Evolutionary conservation across 2,329 filamentous ascomycete species (phyloP).

Genomic region (Microdochium bolleyi): DNA sequence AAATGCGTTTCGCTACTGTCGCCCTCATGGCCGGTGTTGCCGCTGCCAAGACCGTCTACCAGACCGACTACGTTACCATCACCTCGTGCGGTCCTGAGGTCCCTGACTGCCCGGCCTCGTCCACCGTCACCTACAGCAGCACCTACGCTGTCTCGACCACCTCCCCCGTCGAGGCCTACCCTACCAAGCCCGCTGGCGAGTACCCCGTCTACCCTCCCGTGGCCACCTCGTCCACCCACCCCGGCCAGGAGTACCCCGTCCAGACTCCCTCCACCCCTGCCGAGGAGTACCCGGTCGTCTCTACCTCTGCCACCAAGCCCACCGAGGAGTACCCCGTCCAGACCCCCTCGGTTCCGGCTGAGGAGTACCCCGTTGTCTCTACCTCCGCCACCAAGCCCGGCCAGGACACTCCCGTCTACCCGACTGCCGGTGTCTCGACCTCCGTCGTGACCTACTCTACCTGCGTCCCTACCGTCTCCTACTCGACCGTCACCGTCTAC

Average conservation of each 20-base stretch:
- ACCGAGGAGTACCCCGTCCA: neutral
- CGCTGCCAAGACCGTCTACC: slow-evolving; percentile 42
- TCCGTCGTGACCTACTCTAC: neutral
- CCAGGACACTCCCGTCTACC: neutral
- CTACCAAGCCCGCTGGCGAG: slow-evolving; percentile 25
- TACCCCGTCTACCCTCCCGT: slow-evolving; percentile 25
- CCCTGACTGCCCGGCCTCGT: slow-evolving; percentile 50
- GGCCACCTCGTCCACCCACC: neutral
- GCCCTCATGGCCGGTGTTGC: slow-evolving; percentile 40
- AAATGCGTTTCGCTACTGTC: slow-evolving; percentile 55
- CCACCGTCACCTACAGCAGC: slow-evolving; percentile 20
- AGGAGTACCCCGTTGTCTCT: slow-evolving; percentile 6
- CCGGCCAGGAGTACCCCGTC: neutral
- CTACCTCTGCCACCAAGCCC: slow-evolving; percentile 7
- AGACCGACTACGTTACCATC: slow-evolving; percentile 51
- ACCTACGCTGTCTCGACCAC: slow-evolving; percentile 34
- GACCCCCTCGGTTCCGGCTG: neutral
- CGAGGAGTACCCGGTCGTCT: slow-evolving; percentile 5
- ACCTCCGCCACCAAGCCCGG: slow-evolving; percentile 3
- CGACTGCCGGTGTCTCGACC: neutral
- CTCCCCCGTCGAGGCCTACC: slow-evolving; percentile 20
- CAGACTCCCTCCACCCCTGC: neutral
- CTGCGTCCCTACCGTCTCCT: slow-evolving; percentile 4
- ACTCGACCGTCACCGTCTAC: slow-evolving; percentile 46
- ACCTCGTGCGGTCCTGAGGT: slow-evolving; percentile 53